phyloP scores from a whole-genome alignment of 352 stramenopile species.

The Achlya hypogyna region DNA sequence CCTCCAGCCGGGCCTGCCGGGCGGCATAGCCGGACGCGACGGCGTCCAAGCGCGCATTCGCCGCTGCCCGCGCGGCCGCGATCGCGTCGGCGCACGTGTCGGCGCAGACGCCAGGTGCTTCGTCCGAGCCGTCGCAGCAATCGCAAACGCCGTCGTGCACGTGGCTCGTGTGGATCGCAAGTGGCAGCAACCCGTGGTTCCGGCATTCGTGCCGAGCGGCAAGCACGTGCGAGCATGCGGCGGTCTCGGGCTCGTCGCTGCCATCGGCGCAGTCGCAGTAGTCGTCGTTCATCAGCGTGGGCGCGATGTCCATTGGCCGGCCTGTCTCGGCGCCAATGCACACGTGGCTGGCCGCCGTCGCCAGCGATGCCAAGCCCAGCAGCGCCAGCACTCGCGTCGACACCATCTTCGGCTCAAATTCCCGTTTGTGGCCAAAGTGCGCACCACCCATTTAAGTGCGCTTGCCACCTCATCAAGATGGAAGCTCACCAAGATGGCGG shows the following conservation, averaged over 20 bases:
- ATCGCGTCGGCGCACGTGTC: slow-evolving; percentile 38
- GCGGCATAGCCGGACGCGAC: slow-evolving; percentile 38
- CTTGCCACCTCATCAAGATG: too few relatives aligned
- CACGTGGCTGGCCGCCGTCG: not conserved
- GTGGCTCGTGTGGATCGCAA: slow-evolving; percentile 44
- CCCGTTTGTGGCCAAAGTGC: not conserved
- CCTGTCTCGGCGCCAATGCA: slow-evolving; percentile 15
- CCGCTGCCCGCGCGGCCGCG: slow-evolving; percentile 27
- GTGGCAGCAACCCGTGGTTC: slow-evolving; percentile 28
- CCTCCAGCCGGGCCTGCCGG: slow-evolving; percentile 30
- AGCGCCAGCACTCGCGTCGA: not conserved
- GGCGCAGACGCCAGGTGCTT: slow-evolving; percentile 34
- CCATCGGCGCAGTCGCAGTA: slow-evolving; percentile 92
- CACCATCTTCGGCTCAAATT: not conserved
- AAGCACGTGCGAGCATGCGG: slow-evolving; percentile 50
- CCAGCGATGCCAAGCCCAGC: not conserved
- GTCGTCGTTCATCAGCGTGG: slow-evolving; percentile 78
- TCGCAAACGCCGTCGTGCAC: slow-evolving; percentile 94
- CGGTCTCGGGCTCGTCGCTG: slow-evolving; percentile 83
- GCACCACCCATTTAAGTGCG: not conserved
- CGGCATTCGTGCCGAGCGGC: slow-evolving; percentile 10
- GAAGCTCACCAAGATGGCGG: not conserved
- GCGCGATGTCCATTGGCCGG: not conserved
- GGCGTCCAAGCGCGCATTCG: slow-evolving; percentile 29
- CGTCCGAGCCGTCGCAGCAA: slow-evolving; percentile 96